These are phyloP conservation scores for Leersia perrieri DNA, from an alignment of 176 grass and related monocot genomes.

Conservation along the genomic window DNA sequence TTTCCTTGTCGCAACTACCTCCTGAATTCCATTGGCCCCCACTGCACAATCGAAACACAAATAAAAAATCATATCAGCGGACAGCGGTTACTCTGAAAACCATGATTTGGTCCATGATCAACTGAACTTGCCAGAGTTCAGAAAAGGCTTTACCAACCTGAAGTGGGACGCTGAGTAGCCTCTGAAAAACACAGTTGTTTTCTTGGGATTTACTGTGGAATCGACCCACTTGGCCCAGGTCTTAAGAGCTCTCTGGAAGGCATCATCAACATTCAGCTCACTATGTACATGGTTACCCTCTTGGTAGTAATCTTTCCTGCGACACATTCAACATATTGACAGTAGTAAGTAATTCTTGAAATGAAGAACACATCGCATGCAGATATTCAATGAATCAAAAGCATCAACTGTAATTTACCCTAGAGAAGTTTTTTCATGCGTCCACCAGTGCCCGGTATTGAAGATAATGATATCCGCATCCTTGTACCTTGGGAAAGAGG, in stretches of 20 bases:
- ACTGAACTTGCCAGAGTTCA: constrained; percentile 13
- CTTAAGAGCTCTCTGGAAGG: constrained; percentile 68
- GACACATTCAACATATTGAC: constrained; percentile 1
- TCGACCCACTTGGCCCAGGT: constrained; percentile 92
- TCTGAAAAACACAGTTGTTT: constrained; percentile 75
- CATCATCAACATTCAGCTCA: constrained; percentile 73
- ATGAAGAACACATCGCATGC: neutral
- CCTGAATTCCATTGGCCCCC: constrained; percentile 97
- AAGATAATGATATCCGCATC: constrained; percentile 82
- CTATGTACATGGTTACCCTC: constrained; percentile 66
- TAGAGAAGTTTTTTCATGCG: constrained; percentile 83
- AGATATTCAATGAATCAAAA: constrained; percentile 14
- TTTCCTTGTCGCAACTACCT: constrained; percentile 84
- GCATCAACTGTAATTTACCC: constrained; percentile 50
- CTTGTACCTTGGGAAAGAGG: constrained; percentile 49
- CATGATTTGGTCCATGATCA: neutral
- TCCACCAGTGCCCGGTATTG: constrained; percentile 99
- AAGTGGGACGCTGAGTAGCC: constrained; percentile 92
- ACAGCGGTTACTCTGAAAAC: neutral
- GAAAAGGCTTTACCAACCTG: constrained; percentile 37
- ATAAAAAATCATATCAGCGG: neutral
- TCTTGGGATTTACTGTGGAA: constrained; percentile 56
- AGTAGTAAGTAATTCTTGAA: constrained; percentile 18
- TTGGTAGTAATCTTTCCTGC: constrained; percentile 88
- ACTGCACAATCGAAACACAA: constrained; percentile 27